These are phyloP conservation scores for Opeltia flavorubescens DNA, from an alignment of 495 filamentous ascomycete genomes.

Conservation along the genomic window DNA sequence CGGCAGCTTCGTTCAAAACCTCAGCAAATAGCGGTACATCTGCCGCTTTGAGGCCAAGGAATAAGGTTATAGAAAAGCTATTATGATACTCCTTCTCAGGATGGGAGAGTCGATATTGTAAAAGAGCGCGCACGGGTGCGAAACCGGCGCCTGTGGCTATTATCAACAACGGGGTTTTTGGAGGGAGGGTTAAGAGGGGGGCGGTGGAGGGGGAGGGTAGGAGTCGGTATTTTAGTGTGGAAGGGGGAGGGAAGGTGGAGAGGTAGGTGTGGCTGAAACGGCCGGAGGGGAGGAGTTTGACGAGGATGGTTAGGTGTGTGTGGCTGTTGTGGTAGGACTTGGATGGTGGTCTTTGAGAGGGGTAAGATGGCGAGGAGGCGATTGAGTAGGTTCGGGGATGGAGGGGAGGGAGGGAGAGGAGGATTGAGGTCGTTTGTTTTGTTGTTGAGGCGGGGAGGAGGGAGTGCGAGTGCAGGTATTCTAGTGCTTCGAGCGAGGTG, in stretches of 20 bases:
- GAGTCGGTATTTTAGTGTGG: constrained; percentile 8
- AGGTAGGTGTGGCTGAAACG: constrained; percentile 17
- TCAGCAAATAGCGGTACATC: constrained; percentile 2
- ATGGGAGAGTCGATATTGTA: constrained; percentile 8
- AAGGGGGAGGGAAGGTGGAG: not conserved
- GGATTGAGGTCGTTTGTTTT: not conserved
- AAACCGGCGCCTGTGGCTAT: constrained; percentile 20
- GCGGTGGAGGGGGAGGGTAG: constrained; percentile 3
- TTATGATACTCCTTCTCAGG: not conserved
- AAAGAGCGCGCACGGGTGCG: constrained; percentile 15
- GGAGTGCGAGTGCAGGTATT: not conserved
- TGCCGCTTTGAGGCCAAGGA: constrained; percentile 1
- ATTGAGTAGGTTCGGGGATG: constrained; percentile 16
- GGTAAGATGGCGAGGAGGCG: constrained; percentile 11
- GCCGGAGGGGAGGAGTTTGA: constrained; percentile 12
- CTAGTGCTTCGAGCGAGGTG: constrained; percentile 2
- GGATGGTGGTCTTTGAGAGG: not conserved
- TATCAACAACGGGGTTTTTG: constrained; percentile 8
- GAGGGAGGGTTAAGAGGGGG: not conserved
- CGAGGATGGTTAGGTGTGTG: constrained; percentile 9
- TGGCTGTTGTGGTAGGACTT: not conserved
- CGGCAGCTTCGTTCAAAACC: constrained; percentile 1
- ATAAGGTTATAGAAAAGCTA: constrained; percentile 9
- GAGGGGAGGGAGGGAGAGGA: constrained; percentile 11
- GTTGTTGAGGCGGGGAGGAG: not conserved